Evolutionary conservation across 78 protist species (phyloP), one percentile per base, ranked within the genome.

Genomic region (Emiliania huxleyi): DNA sequence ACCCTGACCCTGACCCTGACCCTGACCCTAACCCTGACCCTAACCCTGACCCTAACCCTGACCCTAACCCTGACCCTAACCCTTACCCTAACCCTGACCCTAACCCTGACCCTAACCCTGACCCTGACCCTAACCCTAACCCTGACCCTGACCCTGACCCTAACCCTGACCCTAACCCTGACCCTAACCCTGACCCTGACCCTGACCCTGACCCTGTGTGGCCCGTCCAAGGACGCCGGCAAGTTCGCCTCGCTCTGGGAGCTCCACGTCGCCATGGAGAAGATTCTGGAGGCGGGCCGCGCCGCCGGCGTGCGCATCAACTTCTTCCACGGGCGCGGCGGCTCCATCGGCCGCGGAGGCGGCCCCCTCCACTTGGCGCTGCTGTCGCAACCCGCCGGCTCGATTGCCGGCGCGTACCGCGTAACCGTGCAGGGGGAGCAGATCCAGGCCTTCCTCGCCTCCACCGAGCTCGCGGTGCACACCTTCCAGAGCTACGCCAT

Each of bases 251-350:
- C 96, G 3, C 93, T 84, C 1, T 96, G 96, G 96, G 93, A 42
- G 49, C 48, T 95, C 35, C 95, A 92, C 79, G 52, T 42, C 1
- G 95, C 97, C 15, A 96, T 94, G 92, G 96, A 94, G n/a, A 89
- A 56, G 42, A 48, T 96, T 25, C 48, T 94, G 1, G 26, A n/a
- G 19, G 49, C 93, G 25, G 56, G 83, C 55, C 92, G 79, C 1
- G 92, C 56, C 26, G 38, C 26, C 21, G 87, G 91, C 42, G 94
- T 96, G 6, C n/a, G 42, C 26, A 37, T 94, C 6, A 81, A 69
- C 12, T 90, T 96, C 38, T 96, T 96, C 97, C 97, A 96, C 89
- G 97, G 97, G 62, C 77, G 97, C 35, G 97, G 96, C 73, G 97
- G 95, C 55, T 40, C 89, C 12, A 73, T 91, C 18, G 93, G 95